A percentile compares a stretch with the other conserved stretches of the same genome.
Conservation (phyloP, 768 basidiomycete genomes). For the Phanerochaete sordida region DNA sequence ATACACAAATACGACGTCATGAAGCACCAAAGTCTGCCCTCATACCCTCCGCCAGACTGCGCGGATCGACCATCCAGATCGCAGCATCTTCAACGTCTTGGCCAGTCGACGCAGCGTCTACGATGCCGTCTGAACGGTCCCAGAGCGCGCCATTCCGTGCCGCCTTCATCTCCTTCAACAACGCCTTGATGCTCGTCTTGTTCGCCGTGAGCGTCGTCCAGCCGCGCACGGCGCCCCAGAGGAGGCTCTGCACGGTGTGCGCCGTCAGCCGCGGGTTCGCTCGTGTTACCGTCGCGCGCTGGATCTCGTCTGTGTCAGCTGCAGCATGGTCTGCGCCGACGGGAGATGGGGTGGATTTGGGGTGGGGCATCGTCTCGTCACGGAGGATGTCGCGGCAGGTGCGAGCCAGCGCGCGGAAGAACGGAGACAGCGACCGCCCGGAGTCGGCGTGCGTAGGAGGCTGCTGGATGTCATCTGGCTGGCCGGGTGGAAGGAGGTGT, state of each 20-base stretch:
- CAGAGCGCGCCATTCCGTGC: constrained; percentile 24
- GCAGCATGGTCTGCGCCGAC: not conserved
- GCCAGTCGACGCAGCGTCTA: constrained; percentile 12
- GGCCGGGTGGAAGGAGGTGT: constrained; percentile 39
- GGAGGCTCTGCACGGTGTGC: constrained; percentile 74
- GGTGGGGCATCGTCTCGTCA: constrained; percentile 32
- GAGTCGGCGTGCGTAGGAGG: constrained; percentile 1
- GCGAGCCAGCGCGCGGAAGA: constrained; percentile 45
- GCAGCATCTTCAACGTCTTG: constrained; percentile 32
- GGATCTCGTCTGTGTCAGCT: constrained; percentile 34
- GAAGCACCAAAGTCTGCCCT: constrained; percentile 26
- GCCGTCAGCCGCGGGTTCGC: constrained; percentile 61
- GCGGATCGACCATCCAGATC: constrained; percentile 76
- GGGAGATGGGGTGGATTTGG: constrained; percentile 1
- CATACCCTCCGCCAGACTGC: constrained; percentile 71
- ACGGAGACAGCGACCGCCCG: constrained; percentile 24
- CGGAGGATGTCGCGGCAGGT: constrained; percentile 56
- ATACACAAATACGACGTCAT: not conserved
- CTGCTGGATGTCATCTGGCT: constrained; percentile 12
- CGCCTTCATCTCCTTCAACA: constrained; percentile 63
- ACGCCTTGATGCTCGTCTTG: constrained; percentile 66
- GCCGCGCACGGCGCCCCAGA: constrained; percentile 60
- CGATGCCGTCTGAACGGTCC: constrained; percentile 17
- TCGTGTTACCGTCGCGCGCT: constrained; percentile 49
- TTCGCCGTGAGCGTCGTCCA: constrained; percentile 93